Conservation (phyloP, 768 basidiomycete genomes). For the Cystofilobasidium macerans region DNA sequence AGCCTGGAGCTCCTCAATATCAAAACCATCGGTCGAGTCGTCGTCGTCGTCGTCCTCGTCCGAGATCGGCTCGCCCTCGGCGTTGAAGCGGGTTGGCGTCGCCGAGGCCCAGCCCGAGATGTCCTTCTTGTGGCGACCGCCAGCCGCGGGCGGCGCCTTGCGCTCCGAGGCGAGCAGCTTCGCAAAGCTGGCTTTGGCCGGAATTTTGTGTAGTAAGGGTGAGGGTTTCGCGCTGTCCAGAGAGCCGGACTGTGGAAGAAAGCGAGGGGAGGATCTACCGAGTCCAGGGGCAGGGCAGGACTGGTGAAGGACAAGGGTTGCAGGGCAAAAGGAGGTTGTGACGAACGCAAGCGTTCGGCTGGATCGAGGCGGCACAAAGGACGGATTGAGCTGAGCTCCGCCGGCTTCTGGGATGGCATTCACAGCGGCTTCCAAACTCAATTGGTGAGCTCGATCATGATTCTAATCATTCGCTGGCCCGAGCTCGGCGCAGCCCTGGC, state of each 20-base stretch:
- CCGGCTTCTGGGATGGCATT: too few species aligned
- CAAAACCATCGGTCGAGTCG: too few species aligned
- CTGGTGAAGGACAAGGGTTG: too few species aligned
- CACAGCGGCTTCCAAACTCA: too few species aligned
- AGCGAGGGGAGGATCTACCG: background rate
- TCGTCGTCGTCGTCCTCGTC: background rate
- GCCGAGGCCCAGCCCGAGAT: constrained; percentile 21
- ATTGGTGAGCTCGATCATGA: too few species aligned
- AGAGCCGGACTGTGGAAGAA: background rate
- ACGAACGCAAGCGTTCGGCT: too few species aligned
- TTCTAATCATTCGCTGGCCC: too few species aligned
- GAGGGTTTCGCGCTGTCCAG: background rate
- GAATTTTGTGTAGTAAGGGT: background rate
- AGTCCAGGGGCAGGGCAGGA: too few species aligned
- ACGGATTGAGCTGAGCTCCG: too few species aligned
- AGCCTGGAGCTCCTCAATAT: background rate
- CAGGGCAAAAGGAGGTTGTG: too few species aligned
- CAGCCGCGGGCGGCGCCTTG: background rate
- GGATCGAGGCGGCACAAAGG: too few species aligned
- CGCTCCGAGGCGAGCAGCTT: constrained; percentile 25
- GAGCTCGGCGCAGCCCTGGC: too few species aligned
- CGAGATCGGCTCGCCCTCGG: constrained; percentile 9
- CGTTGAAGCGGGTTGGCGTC: constrained; percentile 5
- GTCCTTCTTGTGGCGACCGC: constrained; percentile 8
- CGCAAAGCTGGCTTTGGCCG: constrained; percentile 10